phyloP scores from a whole-genome alignment of 345 rosid genomes.

The Diplotaxis tenuifolia region DNA sequence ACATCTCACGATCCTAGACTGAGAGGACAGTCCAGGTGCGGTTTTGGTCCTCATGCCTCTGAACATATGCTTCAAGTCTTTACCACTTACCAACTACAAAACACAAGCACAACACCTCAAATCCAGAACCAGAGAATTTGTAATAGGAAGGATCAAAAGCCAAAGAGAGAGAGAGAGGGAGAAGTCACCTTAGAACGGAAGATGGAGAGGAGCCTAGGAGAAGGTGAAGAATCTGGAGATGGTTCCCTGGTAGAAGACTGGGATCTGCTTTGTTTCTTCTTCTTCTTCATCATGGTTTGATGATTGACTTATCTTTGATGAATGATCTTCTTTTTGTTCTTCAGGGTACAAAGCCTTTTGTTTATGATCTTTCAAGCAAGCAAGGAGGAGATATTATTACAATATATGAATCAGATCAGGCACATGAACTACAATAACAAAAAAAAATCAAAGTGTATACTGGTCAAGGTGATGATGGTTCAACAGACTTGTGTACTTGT shows the following conservation, averaged over 20 bases:
- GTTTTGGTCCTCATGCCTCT: conserved; percentile 34
- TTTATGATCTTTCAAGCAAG: conserved; percentile 27
- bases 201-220: conserved; percentile 33
- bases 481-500: conserved; percentile 28
- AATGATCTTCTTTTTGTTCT: conserved; percentile 7
- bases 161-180: background rate
- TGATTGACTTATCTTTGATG: conserved; percentile 26
- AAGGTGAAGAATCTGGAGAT: conserved; percentile 30
- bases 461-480: conserved; percentile 25
- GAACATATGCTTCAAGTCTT: conserved; percentile 37
- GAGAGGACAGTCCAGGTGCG: conserved; percentile 35
- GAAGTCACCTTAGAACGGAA: conserved; percentile 36
- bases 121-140: conserved; percentile 3
- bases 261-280: conserved; percentile 37
- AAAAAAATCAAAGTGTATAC: conserved; percentile 8
- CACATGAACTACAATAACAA: conserved; percentile 23
- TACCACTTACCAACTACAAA: conserved; percentile 31
- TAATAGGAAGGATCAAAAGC: background rate
- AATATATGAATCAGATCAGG: conserved; percentile 32
- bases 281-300: conserved; percentile 30
- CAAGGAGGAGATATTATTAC: background rate
- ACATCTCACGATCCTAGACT: conserved; percentile 65
- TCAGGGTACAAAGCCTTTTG: conserved; percentile 2
- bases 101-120: conserved; percentile 10
- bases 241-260: conserved; percentile 25